Evolutionary conservation across 148 eudicot genomes (phyloP).

Genomic region (Suaeda aralocaspica): DNA sequence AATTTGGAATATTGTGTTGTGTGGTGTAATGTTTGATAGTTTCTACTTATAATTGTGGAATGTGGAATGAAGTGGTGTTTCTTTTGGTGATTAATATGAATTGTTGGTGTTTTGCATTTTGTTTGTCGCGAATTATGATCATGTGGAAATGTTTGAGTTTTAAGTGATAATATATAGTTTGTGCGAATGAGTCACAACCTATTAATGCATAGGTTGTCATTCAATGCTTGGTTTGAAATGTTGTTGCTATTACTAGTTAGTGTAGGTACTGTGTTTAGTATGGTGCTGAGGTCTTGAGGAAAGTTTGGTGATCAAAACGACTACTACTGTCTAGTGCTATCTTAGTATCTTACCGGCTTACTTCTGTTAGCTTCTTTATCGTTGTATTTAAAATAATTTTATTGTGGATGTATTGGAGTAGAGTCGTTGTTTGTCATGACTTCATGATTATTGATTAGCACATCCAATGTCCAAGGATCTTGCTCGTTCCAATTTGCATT

Average conservation of each 20-base stretch:
- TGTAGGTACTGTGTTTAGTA: too few species aligned
- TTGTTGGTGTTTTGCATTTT: constrained; percentile 9
- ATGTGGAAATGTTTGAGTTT: too few species aligned
- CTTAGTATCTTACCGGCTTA: not conserved
- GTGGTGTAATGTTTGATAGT: not conserved
- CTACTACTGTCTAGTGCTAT: too few species aligned
- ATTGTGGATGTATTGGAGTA: not conserved
- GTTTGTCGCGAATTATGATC: not conserved
- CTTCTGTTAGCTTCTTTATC: not conserved
- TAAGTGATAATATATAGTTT: too few species aligned
- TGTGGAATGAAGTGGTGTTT: constrained; percentile 8
- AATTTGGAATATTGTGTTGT: constrained; percentile 1
- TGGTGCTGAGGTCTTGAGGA: too few species aligned
- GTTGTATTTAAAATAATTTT: not conserved
- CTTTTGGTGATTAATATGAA: constrained; percentile 6
- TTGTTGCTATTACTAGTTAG: too few species aligned
- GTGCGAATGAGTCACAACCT: too few species aligned
- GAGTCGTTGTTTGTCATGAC: not conserved
- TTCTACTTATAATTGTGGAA: not conserved
- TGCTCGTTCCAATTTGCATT: not conserved
- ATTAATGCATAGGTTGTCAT: too few species aligned
- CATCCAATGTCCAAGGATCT: not conserved
- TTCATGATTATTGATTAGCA: not conserved
- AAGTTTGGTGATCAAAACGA: too few species aligned
- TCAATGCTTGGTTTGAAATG: too few species aligned